Evolutionary conservation across 1,284 basidiomycete genomes (phyloP).

Genomic region (Thelephora terrestris): DNA sequence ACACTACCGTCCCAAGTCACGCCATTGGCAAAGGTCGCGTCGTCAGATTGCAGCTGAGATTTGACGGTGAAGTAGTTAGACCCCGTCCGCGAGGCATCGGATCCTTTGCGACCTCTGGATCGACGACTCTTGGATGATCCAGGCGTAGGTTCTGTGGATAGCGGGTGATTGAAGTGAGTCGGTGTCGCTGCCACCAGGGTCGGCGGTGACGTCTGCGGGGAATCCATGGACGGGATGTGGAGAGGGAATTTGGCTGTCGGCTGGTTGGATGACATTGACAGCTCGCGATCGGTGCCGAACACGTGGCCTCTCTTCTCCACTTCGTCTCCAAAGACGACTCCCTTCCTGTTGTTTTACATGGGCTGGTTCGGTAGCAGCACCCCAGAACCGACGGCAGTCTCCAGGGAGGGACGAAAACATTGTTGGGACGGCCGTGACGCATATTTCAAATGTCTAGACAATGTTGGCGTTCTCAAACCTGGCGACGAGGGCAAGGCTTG

Average conservation of each 20-base stretch:
- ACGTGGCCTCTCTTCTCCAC: too few species aligned
- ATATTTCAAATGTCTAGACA: slow-evolving; percentile 71
- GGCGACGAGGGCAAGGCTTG: slow-evolving; percentile 57
- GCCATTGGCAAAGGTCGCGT: slow-evolving; percentile 18
- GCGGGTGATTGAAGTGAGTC: slow-evolving; percentile 50
- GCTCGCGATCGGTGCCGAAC: neutral
- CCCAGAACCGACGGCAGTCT: slow-evolving; percentile 25
- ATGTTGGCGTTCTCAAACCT: slow-evolving; percentile 49
- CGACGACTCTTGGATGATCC: slow-evolving; percentile 33
- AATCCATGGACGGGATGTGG: neutral
- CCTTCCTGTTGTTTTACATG: neutral
- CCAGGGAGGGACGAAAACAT: slow-evolving; percentile 47
- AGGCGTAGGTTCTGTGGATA: slow-evolving; percentile 38
- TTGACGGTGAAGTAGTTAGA: slow-evolving; percentile 52
- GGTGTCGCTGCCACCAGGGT: slow-evolving; percentile 29
- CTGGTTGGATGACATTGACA: slow-evolving; percentile 1
- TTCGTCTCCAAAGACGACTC: neutral
- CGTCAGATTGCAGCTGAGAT: slow-evolving; percentile 41
- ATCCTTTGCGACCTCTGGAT: slow-evolving; percentile 24
- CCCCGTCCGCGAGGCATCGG: slow-evolving; percentile 19
- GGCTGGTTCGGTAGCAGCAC: slow-evolving; percentile 27
- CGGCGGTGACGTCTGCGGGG: neutral
- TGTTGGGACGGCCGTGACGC: slow-evolving; percentile 74
- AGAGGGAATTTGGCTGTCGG: neutral
- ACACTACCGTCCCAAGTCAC: slow-evolving; percentile 56